These are phyloP conservation scores for Kokia cookei DNA, from an alignment of 441 rosid species.

Conservation along the genomic window DNA sequence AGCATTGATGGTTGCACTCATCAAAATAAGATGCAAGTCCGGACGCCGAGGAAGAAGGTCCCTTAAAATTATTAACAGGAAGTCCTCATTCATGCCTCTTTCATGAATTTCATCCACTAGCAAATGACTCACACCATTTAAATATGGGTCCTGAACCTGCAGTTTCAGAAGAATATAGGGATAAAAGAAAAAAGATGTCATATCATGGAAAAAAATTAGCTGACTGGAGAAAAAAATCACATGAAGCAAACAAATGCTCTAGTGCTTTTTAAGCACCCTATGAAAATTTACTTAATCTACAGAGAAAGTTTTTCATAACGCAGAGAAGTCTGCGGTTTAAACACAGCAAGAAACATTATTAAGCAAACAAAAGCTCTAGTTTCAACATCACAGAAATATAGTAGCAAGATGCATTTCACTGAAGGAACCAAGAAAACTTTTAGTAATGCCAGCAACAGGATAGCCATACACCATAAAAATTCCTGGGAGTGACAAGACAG, in stretches of 20 bases:
- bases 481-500: background rate
- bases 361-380: background rate
- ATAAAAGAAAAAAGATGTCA: slow-evolving; percentile 3
- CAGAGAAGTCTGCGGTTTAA: background rate
- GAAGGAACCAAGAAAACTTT: background rate
- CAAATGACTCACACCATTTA: slow-evolving; percentile 82
- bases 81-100: slow-evolving; percentile 97
- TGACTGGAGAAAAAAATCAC: background rate
- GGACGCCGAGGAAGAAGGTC: slow-evolving; percentile 93
- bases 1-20: slow-evolving; percentile 97
- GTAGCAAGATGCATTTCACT: background rate
- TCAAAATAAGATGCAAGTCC: slow-evolving; percentile 72
- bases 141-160: slow-evolving; percentile 82
- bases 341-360: background rate
- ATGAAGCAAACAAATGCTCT: background rate
- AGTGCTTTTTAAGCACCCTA: background rate
- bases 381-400: background rate
- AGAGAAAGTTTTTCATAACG: background rate
- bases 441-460: background rate
- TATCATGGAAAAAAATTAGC: background rate
- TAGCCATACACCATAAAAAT: background rate
- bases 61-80: slow-evolving; percentile 73
- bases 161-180: slow-evolving; percentile 17
- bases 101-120: slow-evolving; percentile 97
- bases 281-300: background rate